Evolutionary conservation across 2,329 filamentous ascomycete species (phyloP).

Genomic region (Epichloe festucae): DNA sequence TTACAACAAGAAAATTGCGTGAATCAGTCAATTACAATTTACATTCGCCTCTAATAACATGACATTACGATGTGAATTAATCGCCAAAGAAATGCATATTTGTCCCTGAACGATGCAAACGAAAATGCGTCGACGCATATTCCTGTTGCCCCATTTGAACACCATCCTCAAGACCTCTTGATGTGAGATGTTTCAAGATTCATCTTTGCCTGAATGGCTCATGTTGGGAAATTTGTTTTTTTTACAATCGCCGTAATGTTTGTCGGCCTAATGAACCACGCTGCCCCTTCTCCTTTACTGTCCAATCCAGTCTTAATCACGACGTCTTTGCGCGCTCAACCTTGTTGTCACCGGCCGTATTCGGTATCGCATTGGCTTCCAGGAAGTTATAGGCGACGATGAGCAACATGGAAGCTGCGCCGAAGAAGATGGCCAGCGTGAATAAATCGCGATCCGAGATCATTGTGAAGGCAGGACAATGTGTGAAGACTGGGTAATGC

Average conservation of each 20-base stretch:
- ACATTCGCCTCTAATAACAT: neutral
- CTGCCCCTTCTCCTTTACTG: neutral
- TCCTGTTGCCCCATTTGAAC: neutral
- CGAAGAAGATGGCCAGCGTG: slow-evolving; percentile 82
- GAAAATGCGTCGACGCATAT: neutral
- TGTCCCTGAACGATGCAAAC: neutral
- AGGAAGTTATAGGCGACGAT: slow-evolving; percentile 95
- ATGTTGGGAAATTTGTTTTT: neutral
- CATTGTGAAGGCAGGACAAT: slow-evolving; percentile 44
- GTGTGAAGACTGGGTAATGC: slow-evolving; percentile 22
- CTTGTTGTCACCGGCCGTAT: slow-evolving; percentile 4
- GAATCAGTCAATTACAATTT: neutral
- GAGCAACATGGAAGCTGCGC: slow-evolving; percentile 76
- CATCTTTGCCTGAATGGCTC: neutral
- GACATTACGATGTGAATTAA: neutral
- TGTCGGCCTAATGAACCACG: neutral
- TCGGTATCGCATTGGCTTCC: slow-evolving; percentile 60
- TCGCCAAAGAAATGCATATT: neutral
- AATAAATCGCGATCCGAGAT: slow-evolving; percentile 91
- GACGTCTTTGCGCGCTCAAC: slow-evolving; percentile 1
- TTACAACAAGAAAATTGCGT: neutral
- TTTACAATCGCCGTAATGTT: neutral
- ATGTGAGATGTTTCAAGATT: neutral
- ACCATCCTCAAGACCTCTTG: too few relatives aligned
- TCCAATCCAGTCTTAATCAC: neutral